Base-by-base conservation (phyloP, 2,329 filamentous ascomycete species). In the Verticillium dahliae region DNA sequence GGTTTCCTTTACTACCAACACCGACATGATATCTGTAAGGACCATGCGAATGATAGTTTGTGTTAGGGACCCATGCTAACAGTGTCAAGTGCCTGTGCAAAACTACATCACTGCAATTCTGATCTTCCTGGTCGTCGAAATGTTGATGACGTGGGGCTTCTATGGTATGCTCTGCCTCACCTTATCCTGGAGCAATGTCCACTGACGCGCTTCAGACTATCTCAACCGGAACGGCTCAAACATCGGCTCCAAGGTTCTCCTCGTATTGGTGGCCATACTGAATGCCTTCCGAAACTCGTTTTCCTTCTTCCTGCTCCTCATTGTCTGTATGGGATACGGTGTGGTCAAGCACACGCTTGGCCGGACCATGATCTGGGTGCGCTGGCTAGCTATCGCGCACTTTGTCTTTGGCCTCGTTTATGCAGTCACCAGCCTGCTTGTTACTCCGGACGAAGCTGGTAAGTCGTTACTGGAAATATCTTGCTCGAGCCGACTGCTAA, bases 21-120 rank as follows among this genome's bases (percentile, higher is more conserved):
- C 74, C 85, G 94, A 63, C 86, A 90, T 70, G 95, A 99, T 74
- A 98, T 99, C 65, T 79, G 88, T 90, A 77, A 77, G 86, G 74
- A 11, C 11, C 45, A 9, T 18, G 11, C 10, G 18, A 9, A 18
- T n/a, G 3, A 7, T 10, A 5, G 7, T 11, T 1, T 37, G 6
- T 18, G 45, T 22, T 22, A 22, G 22, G 18, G 18, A n/a, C 10
- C n/a, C n/a, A 27, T 22, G 18, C 45, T 18, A 45, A 38, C 7
- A 22, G n/a, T 22, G 6, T n/a, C 18, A 64, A 91, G 87, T 99
- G 71, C 90, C 96, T 15, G 95, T 99, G 2, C 95, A 99, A 76
- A 99, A 99, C 74, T 99, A 99, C 75, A 98, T 99, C 69, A 99
- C 95, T 0, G 94, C 95, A 10, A 99, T 98, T 63, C 81, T 99